Conservation (phyloP, 2,329 filamentous ascomycete species). For the Aspergillus pseudoviridinutans region DNA sequence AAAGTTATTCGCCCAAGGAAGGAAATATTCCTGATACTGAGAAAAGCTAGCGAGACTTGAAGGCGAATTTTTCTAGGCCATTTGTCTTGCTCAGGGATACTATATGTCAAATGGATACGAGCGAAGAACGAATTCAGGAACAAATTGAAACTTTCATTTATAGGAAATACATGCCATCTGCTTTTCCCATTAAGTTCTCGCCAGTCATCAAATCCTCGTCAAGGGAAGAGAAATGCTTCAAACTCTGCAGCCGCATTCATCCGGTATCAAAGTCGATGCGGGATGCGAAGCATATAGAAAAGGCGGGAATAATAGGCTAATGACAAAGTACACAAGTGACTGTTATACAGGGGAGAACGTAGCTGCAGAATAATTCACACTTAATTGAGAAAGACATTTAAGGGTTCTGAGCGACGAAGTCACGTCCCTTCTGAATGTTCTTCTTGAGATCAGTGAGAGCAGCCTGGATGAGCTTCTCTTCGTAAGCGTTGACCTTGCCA, state of each 20-base stretch:
- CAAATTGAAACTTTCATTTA: constrained; percentile 1
- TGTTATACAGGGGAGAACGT: constrained; percentile 27
- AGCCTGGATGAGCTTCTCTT: constrained; percentile 86
- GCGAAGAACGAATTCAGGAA: neutral
- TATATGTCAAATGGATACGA: neutral
- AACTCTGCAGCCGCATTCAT: constrained; percentile 19
- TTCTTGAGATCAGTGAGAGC: constrained; percentile 63
- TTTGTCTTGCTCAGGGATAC: neutral
- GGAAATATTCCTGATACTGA: neutral
- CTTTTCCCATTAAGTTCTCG: neutral
- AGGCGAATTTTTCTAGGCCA: neutral
- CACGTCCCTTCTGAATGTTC: constrained; percentile 85
- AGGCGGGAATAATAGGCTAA: constrained; percentile 11
- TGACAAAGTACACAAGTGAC: constrained; percentile 13
- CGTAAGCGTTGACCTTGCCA: constrained; percentile 76
- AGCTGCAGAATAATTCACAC: constrained; percentile 12
- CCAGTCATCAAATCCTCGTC: neutral
- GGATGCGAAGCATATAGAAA: constrained; percentile 9
- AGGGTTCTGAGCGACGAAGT: constrained; percentile 60
- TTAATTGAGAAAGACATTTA: constrained; percentile 29
- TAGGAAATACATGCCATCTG: constrained; percentile 7
- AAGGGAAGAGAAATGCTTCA: neutral
- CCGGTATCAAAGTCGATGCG: constrained; percentile 18
- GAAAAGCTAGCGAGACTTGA: neutral
- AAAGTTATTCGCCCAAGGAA: neutral